Evolutionary conservation across 768 basidiomycete genomes (phyloP).

Genomic region (Filobasidium wieringae): DNA sequence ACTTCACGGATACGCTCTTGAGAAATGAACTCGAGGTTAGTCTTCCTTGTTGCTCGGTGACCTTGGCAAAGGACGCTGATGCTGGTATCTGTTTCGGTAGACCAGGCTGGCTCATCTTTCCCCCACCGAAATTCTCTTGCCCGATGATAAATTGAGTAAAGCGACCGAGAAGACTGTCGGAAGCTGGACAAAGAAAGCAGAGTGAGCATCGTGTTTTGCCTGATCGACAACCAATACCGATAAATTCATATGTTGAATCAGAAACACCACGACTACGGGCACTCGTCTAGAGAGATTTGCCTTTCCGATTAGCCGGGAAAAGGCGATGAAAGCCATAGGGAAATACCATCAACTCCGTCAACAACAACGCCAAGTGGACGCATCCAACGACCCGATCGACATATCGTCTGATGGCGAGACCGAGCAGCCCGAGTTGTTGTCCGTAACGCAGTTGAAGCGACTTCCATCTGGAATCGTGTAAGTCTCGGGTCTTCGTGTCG

Average conservation of each 20-base stretch:
- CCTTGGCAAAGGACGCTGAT: background rate
- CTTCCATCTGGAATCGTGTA: background rate
- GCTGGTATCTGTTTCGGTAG: conserved; percentile 41
- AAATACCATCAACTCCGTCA: conserved; percentile 11
- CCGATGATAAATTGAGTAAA: conserved; percentile 50
- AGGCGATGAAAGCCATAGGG: conserved; percentile 50
- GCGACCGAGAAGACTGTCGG: conserved; percentile 63
- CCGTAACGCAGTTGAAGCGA: background rate
- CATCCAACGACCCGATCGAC: background rate
- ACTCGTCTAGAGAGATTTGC: conserved; percentile 56
- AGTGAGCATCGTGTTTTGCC: conserved; percentile 40
- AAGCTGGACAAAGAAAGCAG: conserved; percentile 47
- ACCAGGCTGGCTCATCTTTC: conserved; percentile 74
- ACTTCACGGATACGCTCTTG: conserved; percentile 56
- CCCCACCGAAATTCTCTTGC: conserved; percentile 69
- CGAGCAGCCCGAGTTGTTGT: background rate
- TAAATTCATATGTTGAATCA: background rate
- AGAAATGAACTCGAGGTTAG: conserved; percentile 47
- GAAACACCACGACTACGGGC: conserved; percentile 14
- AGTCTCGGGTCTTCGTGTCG: background rate
- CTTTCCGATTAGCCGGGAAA: conserved; percentile 44
- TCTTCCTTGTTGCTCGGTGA: background rate
- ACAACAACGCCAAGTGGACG: background rate
- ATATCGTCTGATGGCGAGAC: background rate
- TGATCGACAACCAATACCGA: background rate